Evolutionary conservation across 2,329 filamentous ascomycete species (phyloP), one percentile per base, ranked within the genome.

Genomic region (Sordariomycetes sp.): DNA sequence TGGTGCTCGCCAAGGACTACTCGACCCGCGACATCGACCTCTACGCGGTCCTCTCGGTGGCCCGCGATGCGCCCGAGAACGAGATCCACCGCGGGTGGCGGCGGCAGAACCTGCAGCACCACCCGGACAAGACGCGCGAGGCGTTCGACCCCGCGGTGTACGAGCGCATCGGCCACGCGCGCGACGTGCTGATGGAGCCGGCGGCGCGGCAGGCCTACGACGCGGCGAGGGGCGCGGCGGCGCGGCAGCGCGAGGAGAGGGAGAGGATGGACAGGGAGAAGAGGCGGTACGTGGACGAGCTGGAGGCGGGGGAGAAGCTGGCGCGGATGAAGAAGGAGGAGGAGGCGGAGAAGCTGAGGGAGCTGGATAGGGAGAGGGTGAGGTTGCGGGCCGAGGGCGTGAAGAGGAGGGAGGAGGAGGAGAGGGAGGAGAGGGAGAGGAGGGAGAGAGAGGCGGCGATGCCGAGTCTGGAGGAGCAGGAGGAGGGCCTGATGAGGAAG

Each of bases 61-160:
- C 83, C 59, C 77, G 83, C 22, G 79, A 85, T 20, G 82, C 86
- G 0, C 74, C 79, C 22, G 86, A 87, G 59, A 74, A 83, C n/a
- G 87, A 91, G 61, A 87, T 96, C 66, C 86, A 89, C 62, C 85
- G 88, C 64, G 90, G 90, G 52, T 97, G 93, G 78, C 84, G 90
- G 60, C 89, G 89, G 65, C 86, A 87, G 34, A 90, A 90, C 3
- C 78, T 96, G n/a, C 90, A 90, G 67, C 90, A 92, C 76, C 93
- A 97, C 71, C 93, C 93, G 1, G 93, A 97, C 79, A 96, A 97
- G 74, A 86, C 92, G 58, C 82, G 86, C 62, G 83, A 82, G 57
- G 75, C 79, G 43, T 90, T 87, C 65, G 90, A 94, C 64, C 79
- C 89, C 53, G 85, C 86, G 59, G 89, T 88, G 66, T 97, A 95